Conservation (phyloP, 2,329 filamentous ascomycete genomes). For the Aspergillus amoenus region DNA sequence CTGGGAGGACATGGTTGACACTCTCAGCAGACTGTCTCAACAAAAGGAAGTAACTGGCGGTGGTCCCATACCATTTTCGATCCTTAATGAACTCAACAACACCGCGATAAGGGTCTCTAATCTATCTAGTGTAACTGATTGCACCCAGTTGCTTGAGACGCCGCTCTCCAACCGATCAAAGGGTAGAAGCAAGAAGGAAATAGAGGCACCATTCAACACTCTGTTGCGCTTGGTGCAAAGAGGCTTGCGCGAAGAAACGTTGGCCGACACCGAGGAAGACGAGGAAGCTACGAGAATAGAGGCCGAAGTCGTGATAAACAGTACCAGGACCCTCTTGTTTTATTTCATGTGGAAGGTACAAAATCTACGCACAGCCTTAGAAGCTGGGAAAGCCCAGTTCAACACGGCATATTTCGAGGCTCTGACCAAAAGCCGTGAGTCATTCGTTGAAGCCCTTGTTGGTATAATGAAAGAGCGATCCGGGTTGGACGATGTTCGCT, state of each 20-base stretch:
- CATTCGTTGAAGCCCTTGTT: conserved; percentile 51
- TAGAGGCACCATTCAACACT: conserved; percentile 58
- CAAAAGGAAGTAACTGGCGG: conserved; percentile 70
- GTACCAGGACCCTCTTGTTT: conserved; percentile 74
- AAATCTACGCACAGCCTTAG: conserved; percentile 56
- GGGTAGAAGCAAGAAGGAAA: conserved; percentile 38
- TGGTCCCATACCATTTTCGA: conserved; percentile 64
- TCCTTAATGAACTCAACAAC: conserved; percentile 70
- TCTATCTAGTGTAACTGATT: conserved; percentile 76
- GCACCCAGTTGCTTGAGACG: conserved; percentile 70
- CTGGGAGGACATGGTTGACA: conserved; percentile 80
- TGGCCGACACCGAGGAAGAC: conserved; percentile 46
- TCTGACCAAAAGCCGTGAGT: conserved; percentile 61
- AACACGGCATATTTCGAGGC: conserved; percentile 65
- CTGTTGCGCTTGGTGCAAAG: conserved; percentile 72
- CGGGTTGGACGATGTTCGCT: conserved; percentile 71
- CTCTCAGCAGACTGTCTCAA: conserved; percentile 69
- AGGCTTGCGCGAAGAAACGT: conserved; percentile 57
- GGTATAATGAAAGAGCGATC: conserved; percentile 51
- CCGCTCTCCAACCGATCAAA: conserved; percentile 33
- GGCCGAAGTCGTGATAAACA: conserved; percentile 72
- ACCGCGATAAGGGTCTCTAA: conserved; percentile 78
- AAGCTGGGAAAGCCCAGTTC: conserved; percentile 56
- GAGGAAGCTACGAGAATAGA: conserved; percentile 74
- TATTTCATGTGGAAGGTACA: conserved; percentile 95